Base-by-base conservation (phyloP, 2,329 filamentous ascomycete species). In the Colletotrichum caudatum region DNA sequence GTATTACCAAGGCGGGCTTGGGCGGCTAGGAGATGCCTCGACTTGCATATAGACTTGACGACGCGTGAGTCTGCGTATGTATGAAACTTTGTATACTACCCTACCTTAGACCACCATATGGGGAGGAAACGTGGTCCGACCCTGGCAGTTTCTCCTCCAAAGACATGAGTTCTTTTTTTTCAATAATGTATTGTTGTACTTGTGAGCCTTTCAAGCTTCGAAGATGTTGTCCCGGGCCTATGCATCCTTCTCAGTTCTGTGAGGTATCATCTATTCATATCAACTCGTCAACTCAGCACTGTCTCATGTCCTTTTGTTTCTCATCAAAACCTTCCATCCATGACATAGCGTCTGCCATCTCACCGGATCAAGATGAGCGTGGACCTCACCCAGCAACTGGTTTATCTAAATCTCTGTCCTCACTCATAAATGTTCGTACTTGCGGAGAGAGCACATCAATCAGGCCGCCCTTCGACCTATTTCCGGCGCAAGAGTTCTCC, bases 1-100 rank as follows among this genome's bases (percentile, higher is more conserved):
- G 70, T 74, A 72, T 71, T 46, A 72, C 41, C 26, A 53, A 54
- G 53, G 59, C 66, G 53, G 60, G 71, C 54, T 67, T 41, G 60
- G 64, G 50, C 59, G 72, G 70, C 58, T 51, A 54, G 51, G 54
- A 66, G 66, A 66, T 60, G 71, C 59, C 61, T 46, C 64, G 26
- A 51, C 69, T 69, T 71, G 72, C 70, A 67, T 73, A 71, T 74
- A 74, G 72, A 74, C 70, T 73, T 61, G 64, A 64, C 44, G 70
- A 66, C 46, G 69, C 69, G 63, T 57, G 56, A 59, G 72, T 63
- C 62, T 73, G 58, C 70, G 67, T 63, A 63, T 71, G 64, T 69
- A 73, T 60, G 64, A 74, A 73, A 54, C 64, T 64, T 35, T 74
- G 73, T 74, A 74, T 71, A 74, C 64, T 74, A 74, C 71, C 60